A percentile compares a stretch with the other conserved stretches of the same genome.
These are phyloP conservation scores for Eucalyptus sp. DNA, from an alignment of 345 rosid genomes.

Conservation along the genomic window DNA sequence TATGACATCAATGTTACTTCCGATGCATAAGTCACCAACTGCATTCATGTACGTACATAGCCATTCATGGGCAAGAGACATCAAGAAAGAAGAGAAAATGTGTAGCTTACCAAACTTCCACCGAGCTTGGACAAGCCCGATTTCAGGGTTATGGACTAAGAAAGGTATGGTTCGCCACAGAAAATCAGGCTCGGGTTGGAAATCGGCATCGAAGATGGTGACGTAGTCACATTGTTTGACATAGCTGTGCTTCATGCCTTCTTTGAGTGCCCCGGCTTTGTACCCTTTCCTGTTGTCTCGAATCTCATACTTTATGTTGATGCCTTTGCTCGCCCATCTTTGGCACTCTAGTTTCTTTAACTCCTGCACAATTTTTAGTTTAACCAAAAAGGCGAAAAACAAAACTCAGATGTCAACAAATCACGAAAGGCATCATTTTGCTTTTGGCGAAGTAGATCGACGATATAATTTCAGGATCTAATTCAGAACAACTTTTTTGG, in stretches of 20 bases:
- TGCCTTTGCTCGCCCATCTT: slow-evolving; percentile 70
- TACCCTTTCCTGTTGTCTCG: slow-evolving; percentile 64
- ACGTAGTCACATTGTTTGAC: slow-evolving; percentile 65
- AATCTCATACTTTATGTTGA: slow-evolving; percentile 49
- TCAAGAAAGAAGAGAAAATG: background rate
- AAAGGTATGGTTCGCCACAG: slow-evolving; percentile 70
- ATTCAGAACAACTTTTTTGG: background rate
- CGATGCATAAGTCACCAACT: background rate
- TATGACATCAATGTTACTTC: background rate
- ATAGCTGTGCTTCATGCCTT: slow-evolving; percentile 74
- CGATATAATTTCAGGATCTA: background rate
- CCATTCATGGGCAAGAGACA: background rate
- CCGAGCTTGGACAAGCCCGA: slow-evolving; percentile 83
- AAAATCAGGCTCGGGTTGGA: slow-evolving; percentile 75
- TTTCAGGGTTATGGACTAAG: slow-evolving; percentile 48
- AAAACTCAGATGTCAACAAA: background rate
- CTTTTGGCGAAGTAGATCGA: background rate
- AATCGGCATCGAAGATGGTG: slow-evolving; percentile 85
- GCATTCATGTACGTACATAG: background rate
- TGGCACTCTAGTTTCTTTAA: slow-evolving; percentile 62
- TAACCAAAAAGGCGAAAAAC: background rate
- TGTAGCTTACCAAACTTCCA: slow-evolving; percentile 66
- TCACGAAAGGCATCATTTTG: background rate
- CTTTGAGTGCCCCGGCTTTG: slow-evolving; percentile 73
- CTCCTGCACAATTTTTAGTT: slow-evolving; percentile 13